These are phyloP conservation scores for Hypocrella siamensis DNA, from an alignment of 2,329 filamentous ascomycete species.

Conservation along the genomic window DNA sequence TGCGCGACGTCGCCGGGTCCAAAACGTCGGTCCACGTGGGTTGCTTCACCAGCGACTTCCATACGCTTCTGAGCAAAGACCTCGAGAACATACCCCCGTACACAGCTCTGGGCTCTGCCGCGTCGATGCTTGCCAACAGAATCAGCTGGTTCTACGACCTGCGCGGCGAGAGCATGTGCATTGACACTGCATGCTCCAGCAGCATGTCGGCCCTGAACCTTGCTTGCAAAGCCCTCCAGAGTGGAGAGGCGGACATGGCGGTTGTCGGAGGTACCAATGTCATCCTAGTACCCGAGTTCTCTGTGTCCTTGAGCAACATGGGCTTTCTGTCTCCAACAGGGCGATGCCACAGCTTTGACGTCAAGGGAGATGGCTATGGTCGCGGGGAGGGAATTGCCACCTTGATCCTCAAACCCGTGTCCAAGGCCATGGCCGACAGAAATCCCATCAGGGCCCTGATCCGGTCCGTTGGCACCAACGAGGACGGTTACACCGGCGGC, in stretches of 20 bases:
- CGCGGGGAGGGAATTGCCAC: conserved; percentile 15
- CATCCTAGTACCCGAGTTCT: conserved; percentile 11
- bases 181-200: conserved; percentile 12
- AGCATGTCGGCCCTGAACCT: conserved; percentile 11
- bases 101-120: too few species aligned
- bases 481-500: conserved; percentile 6
- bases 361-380: conserved; percentile 17
- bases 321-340: conserved; percentile 9
- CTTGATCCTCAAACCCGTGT: conserved; percentile 17
- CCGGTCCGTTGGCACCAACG: conserved; percentile 7
- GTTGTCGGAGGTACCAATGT: conserved; percentile 21
- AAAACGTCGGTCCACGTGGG: too few species aligned
- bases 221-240: conserved; percentile 11
- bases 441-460: conserved; percentile 11
- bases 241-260: too few species aligned
- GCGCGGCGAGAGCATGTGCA: conserved; percentile 21
- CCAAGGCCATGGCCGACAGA: conserved; percentile 11
- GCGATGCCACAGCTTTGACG: conserved; percentile 17
- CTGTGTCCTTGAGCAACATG: conserved; percentile 7
- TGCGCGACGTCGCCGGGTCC: too few species aligned
- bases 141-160: conserved; percentile 9
- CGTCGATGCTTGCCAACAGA: background rate
- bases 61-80: too few species aligned
- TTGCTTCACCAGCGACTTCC: too few species aligned
- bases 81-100: too few species aligned